Conservation (phyloP, 257 asterid species). For the Solanum rostratum region DNA sequence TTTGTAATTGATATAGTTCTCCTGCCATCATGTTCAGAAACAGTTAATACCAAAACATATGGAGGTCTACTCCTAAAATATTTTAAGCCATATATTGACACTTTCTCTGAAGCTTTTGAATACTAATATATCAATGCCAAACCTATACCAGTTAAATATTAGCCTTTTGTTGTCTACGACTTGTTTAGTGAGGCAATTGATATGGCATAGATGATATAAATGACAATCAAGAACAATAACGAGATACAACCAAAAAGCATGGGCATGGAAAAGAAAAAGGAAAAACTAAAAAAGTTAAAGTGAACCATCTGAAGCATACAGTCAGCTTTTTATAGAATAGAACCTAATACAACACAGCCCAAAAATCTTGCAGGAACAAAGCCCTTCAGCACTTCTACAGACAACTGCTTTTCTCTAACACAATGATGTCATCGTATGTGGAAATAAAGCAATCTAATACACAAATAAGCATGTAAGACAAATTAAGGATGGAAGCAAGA, state of each 20-base stretch:
- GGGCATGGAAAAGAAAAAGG: background rate
- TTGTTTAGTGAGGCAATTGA: background rate
- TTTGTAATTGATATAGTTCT: conserved; percentile 80
- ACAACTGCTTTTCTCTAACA: background rate
- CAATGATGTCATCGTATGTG: background rate
- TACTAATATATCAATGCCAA: background rate
- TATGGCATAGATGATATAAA: background rate
- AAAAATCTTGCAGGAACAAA: background rate
- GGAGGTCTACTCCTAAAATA: background rate
- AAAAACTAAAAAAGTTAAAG: background rate
- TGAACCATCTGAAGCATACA: background rate
- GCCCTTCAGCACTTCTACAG: background rate
- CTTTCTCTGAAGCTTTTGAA: background rate
- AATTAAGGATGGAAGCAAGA: background rate
- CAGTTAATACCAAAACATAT: background rate
- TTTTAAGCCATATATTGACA: background rate
- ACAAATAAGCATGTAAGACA: background rate
- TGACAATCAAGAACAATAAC: background rate
- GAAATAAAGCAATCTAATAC: background rate
- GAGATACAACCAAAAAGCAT: background rate
- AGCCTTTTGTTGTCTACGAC: background rate
- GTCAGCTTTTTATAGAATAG: background rate
- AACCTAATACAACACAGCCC: background rate
- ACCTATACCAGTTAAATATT: background rate
- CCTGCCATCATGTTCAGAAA: conserved; percentile 31